These are phyloP conservation scores for Starmerella sp. DNA, from an alignment of 805 yeast species.

Conservation along the genomic window DNA sequence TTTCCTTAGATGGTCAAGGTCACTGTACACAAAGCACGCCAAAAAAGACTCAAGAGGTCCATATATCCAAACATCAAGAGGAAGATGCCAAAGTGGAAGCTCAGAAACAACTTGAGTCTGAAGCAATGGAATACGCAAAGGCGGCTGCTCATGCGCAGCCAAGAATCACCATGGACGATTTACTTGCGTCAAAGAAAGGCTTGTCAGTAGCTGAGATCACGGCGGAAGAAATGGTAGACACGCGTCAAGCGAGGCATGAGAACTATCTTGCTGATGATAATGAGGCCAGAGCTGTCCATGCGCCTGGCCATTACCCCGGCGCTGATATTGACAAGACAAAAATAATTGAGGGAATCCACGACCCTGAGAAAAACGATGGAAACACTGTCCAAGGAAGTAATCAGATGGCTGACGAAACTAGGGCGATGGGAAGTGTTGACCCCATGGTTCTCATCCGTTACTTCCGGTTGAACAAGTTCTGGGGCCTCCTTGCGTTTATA, in stretches of 20 bases:
- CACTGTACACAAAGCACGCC: constrained; percentile 45
- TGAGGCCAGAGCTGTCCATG: not conserved
- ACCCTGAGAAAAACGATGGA: not conserved
- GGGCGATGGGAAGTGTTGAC: constrained; percentile 12
- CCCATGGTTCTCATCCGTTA: constrained; percentile 9
- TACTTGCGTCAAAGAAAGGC: not conserved
- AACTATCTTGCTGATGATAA: not conserved
- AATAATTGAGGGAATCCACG: not conserved
- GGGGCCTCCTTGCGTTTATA: constrained; percentile 1
- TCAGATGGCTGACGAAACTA: constrained; percentile 11
- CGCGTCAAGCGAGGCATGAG: not conserved
- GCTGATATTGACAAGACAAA: not conserved
- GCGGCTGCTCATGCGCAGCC: constrained; percentile 1
- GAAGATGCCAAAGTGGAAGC: not conserved
- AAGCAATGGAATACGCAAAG: not conserved
- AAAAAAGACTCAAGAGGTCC: not conserved
- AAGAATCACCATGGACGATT: not conserved
- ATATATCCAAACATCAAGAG: not conserved
- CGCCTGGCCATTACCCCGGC: not conserved
- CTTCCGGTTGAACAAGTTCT: constrained; percentile 7
- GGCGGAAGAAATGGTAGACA: not conserved
- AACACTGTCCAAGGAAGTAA: constrained; percentile 2
- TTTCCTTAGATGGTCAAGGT: constrained; percentile 53
- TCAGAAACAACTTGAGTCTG: not conserved
- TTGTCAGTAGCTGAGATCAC: not conserved